Percentiles rank a stretch among this genome's conserved stretches.
Evolutionary conservation across 495 filamentous ascomycete genomes (phyloP).

Genomic region (Podospora pseudocomata): DNA sequence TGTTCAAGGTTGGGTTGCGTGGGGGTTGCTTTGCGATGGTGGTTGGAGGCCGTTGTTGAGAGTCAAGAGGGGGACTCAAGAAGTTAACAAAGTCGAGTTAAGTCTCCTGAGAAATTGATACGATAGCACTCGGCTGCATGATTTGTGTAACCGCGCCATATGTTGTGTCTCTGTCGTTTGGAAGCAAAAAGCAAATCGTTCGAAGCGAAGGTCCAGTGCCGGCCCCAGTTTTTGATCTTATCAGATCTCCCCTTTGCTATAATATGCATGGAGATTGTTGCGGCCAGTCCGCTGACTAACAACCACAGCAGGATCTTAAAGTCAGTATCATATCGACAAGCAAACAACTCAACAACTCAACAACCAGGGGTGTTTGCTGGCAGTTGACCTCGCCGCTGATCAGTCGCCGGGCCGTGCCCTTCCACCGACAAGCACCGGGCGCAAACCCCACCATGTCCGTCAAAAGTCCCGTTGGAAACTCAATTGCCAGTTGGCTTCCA

Average conservation of each 20-base stretch:
- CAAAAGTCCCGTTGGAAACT: neutral
- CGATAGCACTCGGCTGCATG: neutral
- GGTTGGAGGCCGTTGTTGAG: neutral
- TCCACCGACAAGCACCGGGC: neutral
- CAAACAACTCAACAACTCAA: neutral
- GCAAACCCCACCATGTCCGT: neutral
- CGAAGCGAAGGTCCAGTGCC: no score
- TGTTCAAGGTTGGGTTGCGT: neutral
- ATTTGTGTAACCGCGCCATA: neutral
- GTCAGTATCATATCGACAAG: neutral
- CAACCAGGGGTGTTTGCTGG: neutral
- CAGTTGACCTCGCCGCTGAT: neutral
- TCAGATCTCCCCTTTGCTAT: neutral
- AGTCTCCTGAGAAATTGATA: neutral
- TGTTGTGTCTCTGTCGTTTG: neutral
- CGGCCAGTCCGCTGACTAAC: neutral
- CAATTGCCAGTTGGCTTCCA: neutral
- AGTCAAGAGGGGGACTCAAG: neutral
- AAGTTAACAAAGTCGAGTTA: neutral
- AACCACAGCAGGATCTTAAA: neutral
- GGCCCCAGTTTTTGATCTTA: neutral
- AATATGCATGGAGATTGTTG: neutral
- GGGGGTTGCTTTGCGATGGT: neutral
- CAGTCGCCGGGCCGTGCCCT: neutral
- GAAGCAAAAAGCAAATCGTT: no score